These are phyloP conservation scores for Coemansia sp. DNA, from an alignment of 192 early-diverging fungal species.

Conservation along the genomic window DNA sequence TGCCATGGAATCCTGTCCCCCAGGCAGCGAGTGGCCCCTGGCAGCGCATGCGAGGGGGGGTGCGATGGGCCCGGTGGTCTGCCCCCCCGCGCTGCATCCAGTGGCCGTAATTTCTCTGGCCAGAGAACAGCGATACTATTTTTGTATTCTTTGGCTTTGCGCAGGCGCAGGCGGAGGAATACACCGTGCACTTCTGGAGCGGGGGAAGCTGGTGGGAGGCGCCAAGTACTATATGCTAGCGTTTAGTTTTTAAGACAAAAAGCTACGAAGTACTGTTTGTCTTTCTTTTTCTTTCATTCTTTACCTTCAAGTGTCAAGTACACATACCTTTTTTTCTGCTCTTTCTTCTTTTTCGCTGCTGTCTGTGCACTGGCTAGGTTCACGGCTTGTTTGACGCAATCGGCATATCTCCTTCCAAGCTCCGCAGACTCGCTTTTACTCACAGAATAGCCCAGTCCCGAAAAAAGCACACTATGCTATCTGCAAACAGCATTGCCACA, in stretches of 20 bases:
- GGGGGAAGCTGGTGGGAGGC: not conserved
- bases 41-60: not conserved
- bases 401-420: slow-evolving; percentile 3
- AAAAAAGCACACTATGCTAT: slow-evolving; percentile 24
- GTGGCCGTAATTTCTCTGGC: slow-evolving; percentile 7
- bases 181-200: slow-evolving; percentile 4
- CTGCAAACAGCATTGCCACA: slow-evolving; percentile 34
- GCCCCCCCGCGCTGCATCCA: not conserved
- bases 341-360: slow-evolving; percentile 10
- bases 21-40: not conserved
- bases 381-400: slow-evolving; percentile 2
- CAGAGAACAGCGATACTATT: slow-evolving; percentile 1
- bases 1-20: not conserved
- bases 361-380: slow-evolving; percentile 3
- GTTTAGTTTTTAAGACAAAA: not conserved
- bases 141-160: not conserved
- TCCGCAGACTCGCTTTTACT: not conserved
- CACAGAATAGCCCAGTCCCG: not conserved
- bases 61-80: not conserved
- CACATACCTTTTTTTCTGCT: slow-evolving; percentile 9
- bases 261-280: slow-evolving; percentile 1
- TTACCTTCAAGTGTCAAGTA: not conserved
- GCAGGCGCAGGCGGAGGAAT: slow-evolving; percentile 7
- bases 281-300: slow-evolving; percentile 1
- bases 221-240: slow-evolving; percentile 7